A percentile compares a stretch with the other conserved stretches of the same genome.
Evolutionary conservation across 2,329 filamentous ascomycete species (phyloP).

Genomic region (Pyrenophora teres): DNA sequence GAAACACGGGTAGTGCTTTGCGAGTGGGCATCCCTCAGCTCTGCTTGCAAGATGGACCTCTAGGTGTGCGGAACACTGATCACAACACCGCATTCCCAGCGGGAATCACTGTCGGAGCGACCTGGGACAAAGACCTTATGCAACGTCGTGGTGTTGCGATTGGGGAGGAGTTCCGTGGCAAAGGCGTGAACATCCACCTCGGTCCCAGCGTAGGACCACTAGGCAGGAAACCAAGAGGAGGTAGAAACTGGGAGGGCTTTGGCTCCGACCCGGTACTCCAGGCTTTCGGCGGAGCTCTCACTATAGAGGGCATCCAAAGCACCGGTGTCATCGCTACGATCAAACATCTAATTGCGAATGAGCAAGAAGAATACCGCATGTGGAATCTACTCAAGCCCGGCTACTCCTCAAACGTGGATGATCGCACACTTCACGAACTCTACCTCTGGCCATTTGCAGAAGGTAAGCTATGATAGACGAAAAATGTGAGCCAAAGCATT

Average conservation of each 20-base stretch:
- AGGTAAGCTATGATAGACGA: slow-evolving; percentile 31
- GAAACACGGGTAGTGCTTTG: slow-evolving; percentile 73
- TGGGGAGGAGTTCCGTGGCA: slow-evolving; percentile 72
- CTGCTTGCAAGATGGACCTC: slow-evolving; percentile 66
- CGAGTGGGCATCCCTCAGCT: slow-evolving; percentile 74
- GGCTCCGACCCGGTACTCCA: slow-evolving; percentile 71
- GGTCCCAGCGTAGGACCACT: slow-evolving; percentile 73
- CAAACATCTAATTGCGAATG: slow-evolving; percentile 74
- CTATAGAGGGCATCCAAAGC: slow-evolving; percentile 74
- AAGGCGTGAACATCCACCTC: slow-evolving; percentile 73
- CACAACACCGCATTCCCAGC: slow-evolving; percentile 78
- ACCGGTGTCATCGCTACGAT: slow-evolving; percentile 73
- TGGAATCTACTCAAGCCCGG: slow-evolving; percentile 46
- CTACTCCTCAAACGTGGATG: slow-evolving; percentile 68
- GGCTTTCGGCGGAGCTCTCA: slow-evolving; percentile 76
- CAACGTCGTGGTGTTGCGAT: slow-evolving; percentile 70
- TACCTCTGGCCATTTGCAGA: slow-evolving; percentile 89
- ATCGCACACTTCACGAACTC: slow-evolving; percentile 74
- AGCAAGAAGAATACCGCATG: slow-evolving; percentile 65
- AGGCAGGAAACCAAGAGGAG: slow-evolving; percentile 65
- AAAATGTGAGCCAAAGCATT: not conserved
- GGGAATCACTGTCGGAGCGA: slow-evolving; percentile 77
- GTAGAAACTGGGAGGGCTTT: slow-evolving; percentile 77
- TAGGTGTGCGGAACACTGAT: slow-evolving; percentile 74
- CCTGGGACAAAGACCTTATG: slow-evolving; percentile 74